Evolutionary conservation across 371 early-diverging fungal species (phyloP).

Genomic region (Actinomortierella wolfii): DNA sequence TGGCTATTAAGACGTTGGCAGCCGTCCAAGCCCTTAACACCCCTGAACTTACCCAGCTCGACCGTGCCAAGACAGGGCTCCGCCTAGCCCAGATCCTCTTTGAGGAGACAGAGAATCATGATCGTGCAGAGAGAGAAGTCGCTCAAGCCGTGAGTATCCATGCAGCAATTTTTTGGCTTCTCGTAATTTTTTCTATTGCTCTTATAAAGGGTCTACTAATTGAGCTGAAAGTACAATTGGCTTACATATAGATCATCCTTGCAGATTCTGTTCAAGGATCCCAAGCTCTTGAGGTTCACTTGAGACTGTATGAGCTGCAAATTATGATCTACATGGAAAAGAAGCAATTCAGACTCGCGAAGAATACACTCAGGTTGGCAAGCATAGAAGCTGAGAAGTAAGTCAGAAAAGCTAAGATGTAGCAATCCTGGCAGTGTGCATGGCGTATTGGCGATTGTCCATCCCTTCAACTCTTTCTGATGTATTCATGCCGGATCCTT

Average conservation of each 20-base stretch:
- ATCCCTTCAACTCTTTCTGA: not conserved
- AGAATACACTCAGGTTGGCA: slow-evolving; percentile 33
- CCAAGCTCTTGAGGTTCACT: slow-evolving; percentile 26
- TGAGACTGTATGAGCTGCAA: slow-evolving; percentile 35
- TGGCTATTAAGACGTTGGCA: slow-evolving; percentile 33
- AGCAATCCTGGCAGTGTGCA: not conserved
- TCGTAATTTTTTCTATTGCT: not conserved
- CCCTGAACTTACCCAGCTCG: slow-evolving; percentile 37
- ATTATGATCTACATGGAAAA: slow-evolving; percentile 26
- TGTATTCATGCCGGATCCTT: not conserved
- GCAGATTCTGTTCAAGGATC: slow-evolving; percentile 19
- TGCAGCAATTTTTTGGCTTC: not conserved
- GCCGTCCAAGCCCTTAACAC: slow-evolving; percentile 23
- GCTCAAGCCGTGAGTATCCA: slow-evolving; percentile 26
- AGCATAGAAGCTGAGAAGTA: slow-evolving; percentile 26
- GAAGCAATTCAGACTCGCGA: slow-evolving; percentile 27
- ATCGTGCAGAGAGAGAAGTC: slow-evolving; percentile 30
- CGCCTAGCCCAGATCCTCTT: slow-evolving; percentile 38
- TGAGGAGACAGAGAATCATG: slow-evolving; percentile 39
- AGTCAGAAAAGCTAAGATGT: not conserved
- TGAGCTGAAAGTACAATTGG: not conserved
- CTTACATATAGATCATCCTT: slow-evolving; percentile 12
- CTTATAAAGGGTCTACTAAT: not conserved
- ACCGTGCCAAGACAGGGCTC: slow-evolving; percentile 35
- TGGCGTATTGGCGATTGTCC: not conserved